phyloP scores from a whole-genome alignment of 768 basidiomycete genomes.

The Boletus tylopilopsis region DNA sequence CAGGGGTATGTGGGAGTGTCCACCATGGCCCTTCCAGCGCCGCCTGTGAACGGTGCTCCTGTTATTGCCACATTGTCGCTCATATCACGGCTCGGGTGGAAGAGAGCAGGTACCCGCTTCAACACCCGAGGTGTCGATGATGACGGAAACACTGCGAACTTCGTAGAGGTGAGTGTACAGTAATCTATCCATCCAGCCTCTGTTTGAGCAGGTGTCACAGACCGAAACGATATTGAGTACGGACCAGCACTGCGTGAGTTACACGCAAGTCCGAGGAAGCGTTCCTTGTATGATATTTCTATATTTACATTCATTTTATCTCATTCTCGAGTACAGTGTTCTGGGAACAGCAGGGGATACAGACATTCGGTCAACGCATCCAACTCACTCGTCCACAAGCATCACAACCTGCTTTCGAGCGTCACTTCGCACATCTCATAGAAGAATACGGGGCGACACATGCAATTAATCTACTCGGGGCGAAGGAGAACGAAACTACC shows the following conservation, averaged over 20 bases:
- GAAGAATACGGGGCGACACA: conserved; percentile 85
- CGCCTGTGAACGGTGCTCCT: conserved; percentile 70
- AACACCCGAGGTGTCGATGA: conserved; percentile 97
- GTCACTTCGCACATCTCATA: conserved; percentile 83
- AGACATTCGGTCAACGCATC: conserved; percentile 91
- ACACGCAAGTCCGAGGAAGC: conserved; percentile 91
- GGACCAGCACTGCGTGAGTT: conserved; percentile 84
- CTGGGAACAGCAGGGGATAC: conserved; percentile 97
- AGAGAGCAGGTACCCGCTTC: conserved; percentile 94
- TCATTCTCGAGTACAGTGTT: conserved; percentile 58
- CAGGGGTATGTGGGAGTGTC: conserved; percentile 92
- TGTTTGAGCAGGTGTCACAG: conserved; percentile 37
- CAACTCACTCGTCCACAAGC: conserved; percentile 95
- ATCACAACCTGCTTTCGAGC: conserved; percentile 95
- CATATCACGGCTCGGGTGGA: conserved; percentile 88
- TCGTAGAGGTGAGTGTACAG: conserved; percentile 72
- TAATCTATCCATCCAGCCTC: neutral
- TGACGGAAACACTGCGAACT: conserved; percentile 92
- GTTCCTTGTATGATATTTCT: conserved; percentile 71
- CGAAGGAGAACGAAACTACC: conserved; percentile 87
- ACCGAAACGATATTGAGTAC: conserved; percentile 90
- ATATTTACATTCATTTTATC: neutral
- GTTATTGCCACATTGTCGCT: conserved; percentile 72
- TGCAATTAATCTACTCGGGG: conserved; percentile 87
- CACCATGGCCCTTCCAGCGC: conserved; percentile 72